Evolutionary conservation across 768 basidiomycete genomes (phyloP).

Genomic region (Serendipita sp.): DNA sequence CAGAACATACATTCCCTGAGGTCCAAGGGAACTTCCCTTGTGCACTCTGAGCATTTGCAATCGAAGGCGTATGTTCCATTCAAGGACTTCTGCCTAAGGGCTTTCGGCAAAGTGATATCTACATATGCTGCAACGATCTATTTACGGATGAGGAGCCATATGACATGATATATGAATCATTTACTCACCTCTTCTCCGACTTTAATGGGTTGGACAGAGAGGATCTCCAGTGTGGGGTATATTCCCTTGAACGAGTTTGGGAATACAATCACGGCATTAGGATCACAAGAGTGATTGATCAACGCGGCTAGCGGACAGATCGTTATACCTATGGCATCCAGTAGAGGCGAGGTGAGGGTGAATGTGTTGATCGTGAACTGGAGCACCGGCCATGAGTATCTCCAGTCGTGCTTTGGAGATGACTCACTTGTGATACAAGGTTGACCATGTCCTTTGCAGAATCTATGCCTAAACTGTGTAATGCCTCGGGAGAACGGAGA

Average conservation of each 20-base stretch:
- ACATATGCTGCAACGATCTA: conserved; percentile 75
- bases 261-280: conserved; percentile 86
- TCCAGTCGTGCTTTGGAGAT: neutral
- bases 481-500: conserved; percentile 40
- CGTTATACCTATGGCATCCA: conserved; percentile 72
- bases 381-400: conserved; percentile 5
- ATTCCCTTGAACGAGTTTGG: conserved; percentile 33
- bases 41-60: conserved; percentile 55
- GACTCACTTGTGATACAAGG: conserved; percentile 51
- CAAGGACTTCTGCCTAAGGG: conserved; percentile 39
- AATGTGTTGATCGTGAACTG: conserved; percentile 91
- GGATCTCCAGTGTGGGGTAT: conserved; percentile 31
- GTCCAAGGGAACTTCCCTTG: conserved; percentile 28
- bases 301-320: conserved; percentile 67
- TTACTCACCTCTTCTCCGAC: conserved; percentile 51
- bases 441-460: conserved; percentile 51
- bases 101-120: conserved; percentile 58
- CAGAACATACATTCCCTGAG: conserved; percentile 56
- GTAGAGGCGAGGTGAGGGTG: conserved; percentile 59
- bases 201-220: conserved; percentile 50
- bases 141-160: neutral
- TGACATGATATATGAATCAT: neutral
- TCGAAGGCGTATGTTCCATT: conserved; percentile 62
- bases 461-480: conserved; percentile 39
- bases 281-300: conserved; percentile 77